A percentile compares a stretch with the other conserved stretches of the same genome.
Conservation (phyloP, 1,284 basidiomycete species). For the Cystobasidium slooffiae region DNA sequence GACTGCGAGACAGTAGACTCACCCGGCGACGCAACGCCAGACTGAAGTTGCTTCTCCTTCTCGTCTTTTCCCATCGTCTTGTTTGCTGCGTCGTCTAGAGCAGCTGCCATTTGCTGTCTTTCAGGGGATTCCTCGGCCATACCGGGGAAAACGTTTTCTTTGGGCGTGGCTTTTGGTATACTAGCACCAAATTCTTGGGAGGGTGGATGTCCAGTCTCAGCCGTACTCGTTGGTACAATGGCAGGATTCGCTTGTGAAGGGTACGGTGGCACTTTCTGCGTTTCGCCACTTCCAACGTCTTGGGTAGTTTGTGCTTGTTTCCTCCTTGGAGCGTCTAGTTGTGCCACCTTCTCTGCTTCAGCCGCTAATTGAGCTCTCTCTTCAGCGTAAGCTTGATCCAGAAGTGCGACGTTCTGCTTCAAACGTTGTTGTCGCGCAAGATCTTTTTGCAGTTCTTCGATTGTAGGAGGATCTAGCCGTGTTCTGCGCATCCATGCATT, state of each 20-base stretch:
- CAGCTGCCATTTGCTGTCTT: conserved; percentile 40
- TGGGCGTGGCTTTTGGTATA: conserved; percentile 29
- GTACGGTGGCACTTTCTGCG: conserved; percentile 24
- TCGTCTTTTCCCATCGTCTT: conserved; percentile 35
- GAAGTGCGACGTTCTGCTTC: conserved; percentile 26
- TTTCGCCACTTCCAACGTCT: too few relatives aligned
- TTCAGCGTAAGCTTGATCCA: conserved; percentile 32
- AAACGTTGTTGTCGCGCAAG: conserved; percentile 16
- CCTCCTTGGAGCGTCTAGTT: conserved; percentile 8
- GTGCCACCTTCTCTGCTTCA: conserved; percentile 26
- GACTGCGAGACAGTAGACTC: too few relatives aligned
- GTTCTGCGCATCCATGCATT: conserved; percentile 39
- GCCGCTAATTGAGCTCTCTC: conserved; percentile 23
- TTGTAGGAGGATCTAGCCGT: conserved; percentile 34
- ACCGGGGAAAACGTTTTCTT: conserved; percentile 36
- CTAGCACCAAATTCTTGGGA: conserved; percentile 40
- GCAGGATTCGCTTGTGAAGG: conserved; percentile 36
- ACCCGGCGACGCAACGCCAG: conserved; percentile 8
- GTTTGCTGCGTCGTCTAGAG: conserved; percentile 29
- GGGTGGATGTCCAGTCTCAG: conserved; percentile 34
- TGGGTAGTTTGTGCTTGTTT: neutral
- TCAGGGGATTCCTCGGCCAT: conserved; percentile 42
- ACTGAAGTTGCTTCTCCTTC: conserved; percentile 33
- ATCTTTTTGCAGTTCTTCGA: conserved; percentile 39
- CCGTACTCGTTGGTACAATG: conserved; percentile 32